Percentiles rank a stretch among this genome's conserved stretches.
These are phyloP conservation scores for Marasmius oreades DNA, from an alignment of 1,284 basidiomycete species.

Conservation along the genomic window DNA sequence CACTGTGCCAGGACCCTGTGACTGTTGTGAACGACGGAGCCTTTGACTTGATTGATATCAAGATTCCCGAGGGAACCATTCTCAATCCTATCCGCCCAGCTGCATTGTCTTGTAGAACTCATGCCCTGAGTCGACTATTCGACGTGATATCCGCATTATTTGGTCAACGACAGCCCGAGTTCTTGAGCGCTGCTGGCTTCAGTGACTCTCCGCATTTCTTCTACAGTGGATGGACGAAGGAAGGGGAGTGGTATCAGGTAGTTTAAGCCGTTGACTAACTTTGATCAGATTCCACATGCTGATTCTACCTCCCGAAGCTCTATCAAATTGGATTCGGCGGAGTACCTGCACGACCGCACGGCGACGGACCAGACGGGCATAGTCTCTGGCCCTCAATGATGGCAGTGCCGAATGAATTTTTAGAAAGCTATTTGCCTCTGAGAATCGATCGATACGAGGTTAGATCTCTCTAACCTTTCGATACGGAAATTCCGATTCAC, in stretches of 20 bases:
- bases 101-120: constrained; percentile 28
- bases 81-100: constrained; percentile 28
- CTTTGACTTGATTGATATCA: constrained; percentile 32
- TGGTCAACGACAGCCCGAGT: constrained; percentile 27
- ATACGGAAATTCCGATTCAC: no score
- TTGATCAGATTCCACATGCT: background rate
- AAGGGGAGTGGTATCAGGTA: constrained; percentile 26
- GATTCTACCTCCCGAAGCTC: constrained; percentile 5
- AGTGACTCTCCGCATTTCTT: constrained; percentile 30
- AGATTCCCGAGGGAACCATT: constrained; percentile 26
- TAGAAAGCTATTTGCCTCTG: constrained; percentile 27
- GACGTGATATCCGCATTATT: constrained; percentile 24
- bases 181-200: constrained; percentile 28
- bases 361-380: constrained; percentile 24
- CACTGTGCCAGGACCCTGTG: constrained; percentile 21
- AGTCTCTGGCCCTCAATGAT: constrained; percentile 30
- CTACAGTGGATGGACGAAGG: constrained; percentile 26
- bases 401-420: constrained; percentile 4
- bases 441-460: constrained; percentile 26
- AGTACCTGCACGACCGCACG: constrained; percentile 21
- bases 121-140: constrained; percentile 25
- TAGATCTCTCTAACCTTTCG: background rate
- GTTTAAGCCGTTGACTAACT: background rate
- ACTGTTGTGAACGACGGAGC: constrained; percentile 31
- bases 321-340: constrained; percentile 29